phyloP scores from a whole-genome alignment of 2,329 filamentous ascomycete species.

The Colletotrichum lentis region DNA sequence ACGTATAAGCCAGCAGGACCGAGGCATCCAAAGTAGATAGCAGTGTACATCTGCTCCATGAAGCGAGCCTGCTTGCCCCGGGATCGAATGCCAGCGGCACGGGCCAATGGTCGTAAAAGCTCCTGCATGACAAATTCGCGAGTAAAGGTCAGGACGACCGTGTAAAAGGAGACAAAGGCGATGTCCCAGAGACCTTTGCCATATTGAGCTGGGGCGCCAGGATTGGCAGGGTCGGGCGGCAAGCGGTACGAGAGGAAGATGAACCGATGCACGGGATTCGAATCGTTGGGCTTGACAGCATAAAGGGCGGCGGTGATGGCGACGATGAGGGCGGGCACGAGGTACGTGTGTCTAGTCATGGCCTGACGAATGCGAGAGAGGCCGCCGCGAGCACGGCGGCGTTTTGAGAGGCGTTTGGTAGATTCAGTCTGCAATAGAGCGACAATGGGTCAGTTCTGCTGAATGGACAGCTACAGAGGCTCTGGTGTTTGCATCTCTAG shows the following conservation, averaged over 20 bases:
- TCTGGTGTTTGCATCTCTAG: background rate
- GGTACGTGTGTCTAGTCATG: slow-evolving; percentile 68
- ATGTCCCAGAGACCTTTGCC: slow-evolving; percentile 89
- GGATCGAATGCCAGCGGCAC: slow-evolving; percentile 72
- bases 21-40: slow-evolving; percentile 84
- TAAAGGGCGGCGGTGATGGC: slow-evolving; percentile 72
- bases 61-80: slow-evolving; percentile 86
- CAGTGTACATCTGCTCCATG: slow-evolving; percentile 96
- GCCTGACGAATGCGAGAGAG: slow-evolving; percentile 59
- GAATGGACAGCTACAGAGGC: background rate
- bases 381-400: slow-evolving; percentile 63
- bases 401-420: slow-evolving; percentile 59
- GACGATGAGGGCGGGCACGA: slow-evolving; percentile 74
- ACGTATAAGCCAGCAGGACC: slow-evolving; percentile 87
- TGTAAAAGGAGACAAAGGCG: slow-evolving; percentile 89
- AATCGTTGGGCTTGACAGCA: slow-evolving; percentile 75
- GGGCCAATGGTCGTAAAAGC: slow-evolving; percentile 78
- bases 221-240: slow-evolving; percentile 56
- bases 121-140: slow-evolving; percentile 97
- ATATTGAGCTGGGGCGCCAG: slow-evolving; percentile 70
- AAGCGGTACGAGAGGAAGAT: slow-evolving; percentile 91
- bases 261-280: slow-evolving; percentile 81
- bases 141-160: slow-evolving; percentile 87
- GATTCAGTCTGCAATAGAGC: slow-evolving; percentile 17
- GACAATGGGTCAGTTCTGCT: slow-evolving; percentile 10